Evolutionary conservation across 768 basidiomycete species (phyloP), one percentile per base, ranked within the genome.

Genomic region (Serendipita sp.): DNA sequence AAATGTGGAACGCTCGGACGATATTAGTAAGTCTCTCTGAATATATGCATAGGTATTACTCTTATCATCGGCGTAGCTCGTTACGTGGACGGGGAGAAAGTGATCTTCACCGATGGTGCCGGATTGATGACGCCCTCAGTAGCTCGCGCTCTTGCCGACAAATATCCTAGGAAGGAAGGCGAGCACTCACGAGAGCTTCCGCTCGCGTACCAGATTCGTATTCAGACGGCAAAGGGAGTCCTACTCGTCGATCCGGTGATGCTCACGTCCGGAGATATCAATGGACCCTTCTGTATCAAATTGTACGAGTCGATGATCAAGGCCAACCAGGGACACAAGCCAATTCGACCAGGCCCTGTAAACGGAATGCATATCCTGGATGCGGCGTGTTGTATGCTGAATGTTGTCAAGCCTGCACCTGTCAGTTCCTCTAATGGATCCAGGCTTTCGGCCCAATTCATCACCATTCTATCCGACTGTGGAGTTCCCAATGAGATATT

Each of bases 221-320:
- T 60, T 37, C 55, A 60, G 10, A 60, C 55, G 8, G 55, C 55
- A 3, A 60, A 60, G 34, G 55, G 55, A 10, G 55, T 60, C 55
- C 27, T 60, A 4, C 55, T 60, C 16, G 34, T 60, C 4, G 55
- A 60, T 29, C 55, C 55, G 8, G 55, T 29, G 8, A 37, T 60
- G 29, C 36, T 60, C 5, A 36, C 16, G n/a, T 11, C 10, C 29
- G 34, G 55, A 60, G 34, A 60, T 11, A 27, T 31, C 33, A 34
- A 31, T 10, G 55, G 29, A 23, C 55, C 55, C 1, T 34, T 29
- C 33, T 29, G 55, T 1, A n/a, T 60, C 16, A 27, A 27, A 3
- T 2, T 60, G 3, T 60, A 27, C 16, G 34, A 60, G 3, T 60
- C 55, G 4, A 60, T 60, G 55, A n/a, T 27, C 55, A 60, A 60